Base-by-base conservation (phyloP, 176 grass and related monocot species). In the Carex myosuroides region DNA sequence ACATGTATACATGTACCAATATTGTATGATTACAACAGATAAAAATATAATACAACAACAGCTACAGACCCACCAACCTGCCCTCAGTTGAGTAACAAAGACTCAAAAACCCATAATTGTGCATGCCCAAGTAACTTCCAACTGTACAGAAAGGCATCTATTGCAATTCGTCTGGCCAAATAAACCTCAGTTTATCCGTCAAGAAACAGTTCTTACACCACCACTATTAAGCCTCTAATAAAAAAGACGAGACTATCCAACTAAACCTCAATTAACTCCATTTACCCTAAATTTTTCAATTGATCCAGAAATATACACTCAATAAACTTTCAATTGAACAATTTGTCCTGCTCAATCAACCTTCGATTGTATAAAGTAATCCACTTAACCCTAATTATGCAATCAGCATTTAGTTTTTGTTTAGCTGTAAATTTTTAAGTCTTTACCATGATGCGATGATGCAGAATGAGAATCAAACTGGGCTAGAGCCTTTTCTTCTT, bases 401-500 rank as follows among this genome's bases (percentile, higher is more conserved):
- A 17, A 78, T 62, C 18, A 8, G 58, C n/a, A 33, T 16, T 44
- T 22, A 48, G 3, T 54, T 82, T 82, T 67, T 22, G 12, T 39
- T 82, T 52, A 81, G 37, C 46, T 54, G 18, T 64, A 14, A 82
- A 82, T 4, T 8, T 14, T 81, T 62, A 32, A 18, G 32, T 35
- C 22, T 83, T 83, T 83, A 83, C 81, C 79, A 78, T 78, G 73
- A 32, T 57, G 73, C 18, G 26, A 78, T 3, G 52, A 78, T 60
- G 90, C 88, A 78, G 87, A 30, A 65, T 88, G 83, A 58, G 78
- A 83, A 33, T 94, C 93, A 55, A 88, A 86, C 32, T 85, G 93
- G 24, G 91, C 85, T 79, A 91, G 84, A 65, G 85, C 57, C 14
- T 81, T 96, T 88, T 96, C 97, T 86, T 99, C 97, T 85, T 94